Evolutionary conservation across 2,329 filamentous ascomycete genomes (phyloP).

Genomic region (Orbilia oligospora): DNA sequence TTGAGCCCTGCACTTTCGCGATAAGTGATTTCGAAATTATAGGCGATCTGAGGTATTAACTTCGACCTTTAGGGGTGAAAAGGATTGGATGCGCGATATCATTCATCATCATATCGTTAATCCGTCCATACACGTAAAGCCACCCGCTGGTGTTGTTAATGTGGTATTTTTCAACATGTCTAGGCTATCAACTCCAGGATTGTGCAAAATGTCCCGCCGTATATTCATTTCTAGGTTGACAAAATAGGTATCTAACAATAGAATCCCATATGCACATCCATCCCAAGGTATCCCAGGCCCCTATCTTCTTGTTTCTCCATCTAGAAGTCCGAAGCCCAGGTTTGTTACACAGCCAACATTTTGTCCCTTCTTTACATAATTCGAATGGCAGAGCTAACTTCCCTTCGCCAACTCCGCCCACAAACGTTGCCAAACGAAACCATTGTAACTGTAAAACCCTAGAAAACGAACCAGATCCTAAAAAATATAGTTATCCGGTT

Average conservation of each 20-base stretch:
- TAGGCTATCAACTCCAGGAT: background rate
- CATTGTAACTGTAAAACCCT: background rate
- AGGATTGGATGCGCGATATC: background rate
- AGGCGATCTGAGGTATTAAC: background rate
- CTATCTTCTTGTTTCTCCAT: conserved; percentile 1
- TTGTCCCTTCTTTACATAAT: background rate
- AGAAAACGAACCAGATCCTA: background rate
- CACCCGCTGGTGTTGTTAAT: conserved; percentile 13
- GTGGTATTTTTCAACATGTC: conserved; percentile 3
- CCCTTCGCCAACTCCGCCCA: conserved; percentile 5
- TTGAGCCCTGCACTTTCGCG: background rate
- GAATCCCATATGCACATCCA: background rate
- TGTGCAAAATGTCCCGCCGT: background rate
- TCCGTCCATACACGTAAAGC: background rate
- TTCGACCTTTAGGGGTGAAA: background rate
- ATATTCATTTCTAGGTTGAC: background rate
- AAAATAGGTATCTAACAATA: conserved; percentile 21
- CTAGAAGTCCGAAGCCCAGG: conserved; percentile 17
- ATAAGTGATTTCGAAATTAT: background rate
- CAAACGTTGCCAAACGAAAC: background rate
- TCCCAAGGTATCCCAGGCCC: background rate
- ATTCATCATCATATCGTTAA: background rate
- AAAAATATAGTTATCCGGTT: conserved; percentile 22
- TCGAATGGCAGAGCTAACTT: background rate
- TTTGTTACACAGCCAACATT: conserved; percentile 19